These are phyloP conservation scores for Hypsizygus ulmarius DNA, from an alignment of 1,284 basidiomycete genomes.

Conservation along the genomic window DNA sequence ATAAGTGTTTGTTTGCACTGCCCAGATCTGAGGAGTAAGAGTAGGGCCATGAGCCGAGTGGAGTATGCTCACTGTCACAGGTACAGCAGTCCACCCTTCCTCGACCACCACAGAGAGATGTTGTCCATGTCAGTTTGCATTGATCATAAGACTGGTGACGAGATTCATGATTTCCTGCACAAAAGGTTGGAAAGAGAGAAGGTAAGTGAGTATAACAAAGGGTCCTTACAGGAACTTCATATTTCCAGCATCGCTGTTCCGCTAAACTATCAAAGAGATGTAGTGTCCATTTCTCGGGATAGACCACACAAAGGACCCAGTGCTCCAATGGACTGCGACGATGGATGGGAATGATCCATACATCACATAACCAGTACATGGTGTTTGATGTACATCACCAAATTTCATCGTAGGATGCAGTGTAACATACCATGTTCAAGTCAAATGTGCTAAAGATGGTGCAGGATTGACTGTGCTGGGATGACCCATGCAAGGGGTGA, in stretches of 20 bases:
- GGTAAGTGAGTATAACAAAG: neutral
- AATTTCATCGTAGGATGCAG: slow-evolving; percentile 8
- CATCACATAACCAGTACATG: slow-evolving; percentile 14
- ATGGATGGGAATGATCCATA: slow-evolving; percentile 17
- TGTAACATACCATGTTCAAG: slow-evolving; percentile 14
- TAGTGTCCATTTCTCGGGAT: slow-evolving; percentile 5
- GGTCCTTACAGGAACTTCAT: slow-evolving; percentile 11
- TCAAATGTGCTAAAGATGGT: slow-evolving; percentile 15
- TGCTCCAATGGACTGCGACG: slow-evolving; percentile 5
- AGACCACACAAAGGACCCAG: slow-evolving; percentile 16
- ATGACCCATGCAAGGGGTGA: too few species aligned
- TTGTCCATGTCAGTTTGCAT: slow-evolving; percentile 9
- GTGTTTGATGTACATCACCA: slow-evolving; percentile 9
- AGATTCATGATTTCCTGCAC: slow-evolving; percentile 15
- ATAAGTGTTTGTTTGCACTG: slow-evolving; percentile 10
- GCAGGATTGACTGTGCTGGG: slow-evolving; percentile 4
- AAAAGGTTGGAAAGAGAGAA: neutral
- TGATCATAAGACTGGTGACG: slow-evolving; percentile 5
- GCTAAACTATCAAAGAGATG: slow-evolving; percentile 18
- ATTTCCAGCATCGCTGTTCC: slow-evolving; percentile 8
- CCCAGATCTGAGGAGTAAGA: too few species aligned
- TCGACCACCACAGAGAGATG: slow-evolving; percentile 4
- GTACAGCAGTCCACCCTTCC: slow-evolving; percentile 9
- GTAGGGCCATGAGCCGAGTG: too few species aligned
- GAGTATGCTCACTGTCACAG: too few species aligned